Base-by-base conservation (phyloP, 352 stramenopile species). In the Blastocystis sp. region DNA sequence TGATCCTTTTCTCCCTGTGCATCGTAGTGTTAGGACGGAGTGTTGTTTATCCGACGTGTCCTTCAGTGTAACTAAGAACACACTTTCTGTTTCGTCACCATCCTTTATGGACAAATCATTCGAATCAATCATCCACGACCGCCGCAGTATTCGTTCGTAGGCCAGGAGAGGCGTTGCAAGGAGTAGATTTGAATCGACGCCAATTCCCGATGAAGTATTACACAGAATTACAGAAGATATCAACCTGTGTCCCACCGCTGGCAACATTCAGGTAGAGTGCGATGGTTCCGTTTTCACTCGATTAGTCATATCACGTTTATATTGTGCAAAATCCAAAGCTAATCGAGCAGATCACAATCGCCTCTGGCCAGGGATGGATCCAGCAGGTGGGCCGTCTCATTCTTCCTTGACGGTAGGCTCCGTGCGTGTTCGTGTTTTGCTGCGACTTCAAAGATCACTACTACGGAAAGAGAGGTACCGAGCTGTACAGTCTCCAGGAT, bases 401-500 rank as follows among this genome's bases (percentile, higher is more conserved):
- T 21, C 14, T 71, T 21, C 2, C 48, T 71, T 42, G 19, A 61
- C 48, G 40, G 28, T 38, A 71, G 64, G 64, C 64, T 43, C 64
- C 64, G 40, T 38, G 40, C 48, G 28, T 71, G 4, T 71, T 71
- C 4, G 64, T 71, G 24, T 71, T 71, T 38, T 71, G 64, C 3
- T 71, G 64, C 43, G 64, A 71, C 7, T 40, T 38, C n/a, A 71
- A 71, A 38, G 64, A 71, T 38, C 64, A 71, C 48, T 71, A 48
- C 24, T 71, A 71, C 48, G 64, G 64, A 71, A 24, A 38, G 40
- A 24, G 64, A 40, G 64, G 64, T 40, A 1, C 48, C 24, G 64
- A 71, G 4, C 48, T 71, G 24, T 71, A 71, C 43, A 43, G 24
- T 71, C 14, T 71, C 48, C 64, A 71, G 43, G 64, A 71, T 71